Evolutionary conservation across 139 green algal genomes (phyloP).

Genomic region (Chlorella sp.): DNA sequence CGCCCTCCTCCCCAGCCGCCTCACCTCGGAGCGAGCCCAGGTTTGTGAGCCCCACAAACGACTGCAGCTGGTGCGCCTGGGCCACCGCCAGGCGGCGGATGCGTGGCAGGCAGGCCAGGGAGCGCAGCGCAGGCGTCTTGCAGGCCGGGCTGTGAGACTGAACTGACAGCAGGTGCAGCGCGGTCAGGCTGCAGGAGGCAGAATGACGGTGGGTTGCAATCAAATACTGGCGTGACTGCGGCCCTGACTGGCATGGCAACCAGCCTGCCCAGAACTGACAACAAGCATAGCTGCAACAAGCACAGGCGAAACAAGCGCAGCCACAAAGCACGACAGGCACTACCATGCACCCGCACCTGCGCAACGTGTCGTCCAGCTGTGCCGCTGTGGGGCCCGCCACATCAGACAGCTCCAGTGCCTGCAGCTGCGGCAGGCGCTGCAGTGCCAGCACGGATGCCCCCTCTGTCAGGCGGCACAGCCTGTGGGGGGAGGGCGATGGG

Average conservation of each 20-base stretch:
- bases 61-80: not conserved
- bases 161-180: slow-evolving; percentile 25
- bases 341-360: too few species aligned
- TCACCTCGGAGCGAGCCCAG: not conserved
- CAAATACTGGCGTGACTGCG: too few species aligned
- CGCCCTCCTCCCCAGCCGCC: not conserved
- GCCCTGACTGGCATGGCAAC: too few species aligned
- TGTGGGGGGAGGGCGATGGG: not conserved
- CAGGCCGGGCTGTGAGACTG: not conserved
- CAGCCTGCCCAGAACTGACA: too few species aligned
- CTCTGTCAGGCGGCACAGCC: not conserved
- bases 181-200: not conserved
- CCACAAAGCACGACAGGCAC: too few species aligned
- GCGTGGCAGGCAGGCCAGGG: slow-evolving; percentile 21
- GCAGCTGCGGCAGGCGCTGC: not conserved
- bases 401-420: slow-evolving; percentile 12
- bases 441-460: not conserved
- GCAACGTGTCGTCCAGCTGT: slow-evolving; percentile 1
- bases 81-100: slow-evolving; percentile 26
- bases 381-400: not conserved
- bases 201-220: too few species aligned
- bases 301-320: too few species aligned
- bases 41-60: slow-evolving; percentile 10
- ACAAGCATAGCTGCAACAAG: too few species aligned
- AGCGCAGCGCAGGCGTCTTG: slow-evolving; percentile 6